phyloP scores from a whole-genome alignment of 345 rosid species.

The Erodium maritimum region DNA sequence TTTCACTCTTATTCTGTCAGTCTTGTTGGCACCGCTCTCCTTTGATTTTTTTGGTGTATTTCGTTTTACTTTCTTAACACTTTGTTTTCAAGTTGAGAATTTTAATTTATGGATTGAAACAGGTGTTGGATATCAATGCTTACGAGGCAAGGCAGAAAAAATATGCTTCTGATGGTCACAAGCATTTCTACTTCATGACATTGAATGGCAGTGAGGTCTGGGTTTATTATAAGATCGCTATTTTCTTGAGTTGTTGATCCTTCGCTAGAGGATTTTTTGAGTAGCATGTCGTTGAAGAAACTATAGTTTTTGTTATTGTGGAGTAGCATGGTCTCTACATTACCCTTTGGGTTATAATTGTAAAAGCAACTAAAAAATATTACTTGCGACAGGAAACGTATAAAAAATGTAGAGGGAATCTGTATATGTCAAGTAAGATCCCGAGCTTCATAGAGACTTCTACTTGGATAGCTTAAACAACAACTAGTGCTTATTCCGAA shows the following conservation, averaged over 20 bases:
- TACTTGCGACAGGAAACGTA: not conserved
- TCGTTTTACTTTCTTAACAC: too few species aligned
- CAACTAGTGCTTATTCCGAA: too few species aligned
- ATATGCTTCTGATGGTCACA: conserved; percentile 84
- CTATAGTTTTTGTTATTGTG: not conserved
- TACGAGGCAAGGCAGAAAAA: conserved; percentile 77
- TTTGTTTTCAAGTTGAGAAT: too few species aligned
- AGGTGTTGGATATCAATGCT: conserved; percentile 94
- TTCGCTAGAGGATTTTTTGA: not conserved
- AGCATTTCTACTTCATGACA: conserved; percentile 99
- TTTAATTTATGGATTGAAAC: conserved; percentile 10
- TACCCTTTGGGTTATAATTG: not conserved
- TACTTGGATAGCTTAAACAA: too few species aligned
- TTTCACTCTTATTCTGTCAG: too few species aligned
- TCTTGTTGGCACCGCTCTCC: too few species aligned
- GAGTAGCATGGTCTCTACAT: not conserved
- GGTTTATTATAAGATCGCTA: conserved; percentile 2
- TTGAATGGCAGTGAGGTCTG: conserved; percentile 91
- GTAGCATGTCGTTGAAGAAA: not conserved
- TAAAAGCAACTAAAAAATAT: not conserved
- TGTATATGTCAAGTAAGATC: not conserved
- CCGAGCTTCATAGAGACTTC: too few species aligned
- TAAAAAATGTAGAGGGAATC: not conserved
- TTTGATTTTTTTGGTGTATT: too few species aligned
- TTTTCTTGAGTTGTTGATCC: not conserved